phyloP scores from a whole-genome alignment of 1,139 yeast genomes.

The Candida smagusa region DNA sequence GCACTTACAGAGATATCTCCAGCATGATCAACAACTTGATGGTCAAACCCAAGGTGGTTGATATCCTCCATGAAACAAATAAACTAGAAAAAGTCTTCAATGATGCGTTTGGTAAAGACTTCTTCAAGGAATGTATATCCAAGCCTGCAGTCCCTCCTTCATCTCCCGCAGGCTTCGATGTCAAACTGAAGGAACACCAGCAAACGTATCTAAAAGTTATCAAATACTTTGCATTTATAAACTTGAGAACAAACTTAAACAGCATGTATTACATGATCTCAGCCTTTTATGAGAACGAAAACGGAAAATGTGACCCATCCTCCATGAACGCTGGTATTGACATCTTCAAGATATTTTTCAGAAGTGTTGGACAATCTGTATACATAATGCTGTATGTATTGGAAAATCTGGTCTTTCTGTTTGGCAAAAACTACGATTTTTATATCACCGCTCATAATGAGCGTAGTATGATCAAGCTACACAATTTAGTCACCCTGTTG shows the following conservation, averaged over 20 bases:
- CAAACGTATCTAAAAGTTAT: conserved; percentile 26
- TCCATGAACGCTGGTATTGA: conserved; percentile 44
- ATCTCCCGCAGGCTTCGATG: conserved; percentile 7
- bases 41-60: conserved; percentile 34
- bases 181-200: conserved; percentile 11
- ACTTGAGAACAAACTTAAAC: conserved; percentile 41
- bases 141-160: conserved; percentile 26
- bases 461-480: conserved; percentile 43
- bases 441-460: conserved; percentile 39
- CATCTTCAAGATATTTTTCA: conserved; percentile 41
- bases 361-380: conserved; percentile 43
- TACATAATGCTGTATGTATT: conserved; percentile 45
- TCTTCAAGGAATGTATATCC: conserved; percentile 40
- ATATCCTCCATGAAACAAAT: conserved; percentile 36
- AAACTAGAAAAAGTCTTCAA: conserved; percentile 36
- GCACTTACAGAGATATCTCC: conserved; percentile 30
- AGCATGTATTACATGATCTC: conserved; percentile 44
- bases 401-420: conserved; percentile 42
- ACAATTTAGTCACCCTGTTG: conserved; percentile 38
- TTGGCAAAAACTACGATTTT: conserved; percentile 42
- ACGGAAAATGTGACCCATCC: conserved; percentile 26
- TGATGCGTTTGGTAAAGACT: conserved; percentile 42
- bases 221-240: conserved; percentile 35
- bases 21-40: conserved; percentile 28
- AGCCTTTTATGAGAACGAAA: conserved; percentile 38